Percentiles rank a stretch among this genome's conserved stretches.
Conservation (phyloP, 345 rosid species). For the Rhizophora apiculata region DNA sequence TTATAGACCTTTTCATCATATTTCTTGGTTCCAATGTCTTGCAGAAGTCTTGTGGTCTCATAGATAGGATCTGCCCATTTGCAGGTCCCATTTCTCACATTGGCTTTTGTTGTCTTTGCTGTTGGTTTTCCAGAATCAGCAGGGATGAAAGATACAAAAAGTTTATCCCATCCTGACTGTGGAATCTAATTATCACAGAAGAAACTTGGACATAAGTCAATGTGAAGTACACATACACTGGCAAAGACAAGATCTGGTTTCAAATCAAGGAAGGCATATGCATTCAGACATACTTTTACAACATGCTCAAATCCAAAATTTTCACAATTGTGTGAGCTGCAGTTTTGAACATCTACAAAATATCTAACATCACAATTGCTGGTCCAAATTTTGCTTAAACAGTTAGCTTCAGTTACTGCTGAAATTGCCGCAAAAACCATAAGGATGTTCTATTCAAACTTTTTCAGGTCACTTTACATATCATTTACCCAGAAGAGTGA, state of each 20-base stretch:
- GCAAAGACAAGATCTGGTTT: slow-evolving; percentile 1
- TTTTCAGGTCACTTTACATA: too few species aligned
- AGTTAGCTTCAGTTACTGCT: too few species aligned
- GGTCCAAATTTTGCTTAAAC: too few species aligned
- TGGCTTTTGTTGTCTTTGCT: slow-evolving; percentile 88
- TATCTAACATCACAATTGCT: neutral
- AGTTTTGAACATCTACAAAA: slow-evolving; percentile 4
- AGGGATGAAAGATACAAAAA: slow-evolving; percentile 83
- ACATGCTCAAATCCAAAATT: neutral
- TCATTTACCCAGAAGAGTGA: too few species aligned
- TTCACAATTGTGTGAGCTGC: neutral
- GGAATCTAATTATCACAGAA: slow-evolving; percentile 54
- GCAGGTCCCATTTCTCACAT: slow-evolving; percentile 93
- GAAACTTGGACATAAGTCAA: slow-evolving; percentile 14
- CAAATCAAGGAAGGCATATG: neutral
- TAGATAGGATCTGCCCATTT: slow-evolving; percentile 99
- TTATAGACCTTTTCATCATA: slow-evolving; percentile 83
- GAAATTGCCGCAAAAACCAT: too few species aligned
- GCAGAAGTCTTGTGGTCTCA: slow-evolving; percentile 93
- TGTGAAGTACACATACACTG: slow-evolving; percentile 1
- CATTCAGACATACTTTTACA: neutral
- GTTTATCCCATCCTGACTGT: slow-evolving; percentile 94
- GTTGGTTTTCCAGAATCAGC: slow-evolving; percentile 92
- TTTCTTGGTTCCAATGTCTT: slow-evolving; percentile 68
- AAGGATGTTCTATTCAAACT: too few species aligned